Base-by-base conservation (phyloP, 1,139 yeast genomes). In the Lodderomyces pseudojiufengensis region DNA sequence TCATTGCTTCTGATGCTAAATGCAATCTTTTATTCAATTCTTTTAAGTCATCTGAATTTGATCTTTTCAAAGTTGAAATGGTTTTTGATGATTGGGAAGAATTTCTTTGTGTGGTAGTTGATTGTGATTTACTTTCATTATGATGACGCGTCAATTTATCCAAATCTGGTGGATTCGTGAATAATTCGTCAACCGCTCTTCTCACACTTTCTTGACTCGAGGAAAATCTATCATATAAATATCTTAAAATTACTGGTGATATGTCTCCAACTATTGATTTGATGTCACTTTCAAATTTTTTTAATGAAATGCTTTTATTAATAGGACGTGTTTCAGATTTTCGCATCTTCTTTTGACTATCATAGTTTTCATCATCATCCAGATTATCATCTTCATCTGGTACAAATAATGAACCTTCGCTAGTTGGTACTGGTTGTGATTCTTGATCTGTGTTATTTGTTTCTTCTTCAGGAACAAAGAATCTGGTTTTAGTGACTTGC, bases 151-250 rank as follows among this genome's bases (percentile, higher is more conserved):
- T 30, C 23, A 41, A 26, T n/a, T 39, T 31, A 24, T 43, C 44
- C 9, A 40, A 22, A 24, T 41, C 44, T 8, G 47, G 45, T 8
- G 47, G 46, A 23, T 40, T 37, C 10, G 45, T 41, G n/a, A 62
- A 51, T 35, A 59, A 55, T 31, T 60, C 61, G 29, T 58, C 52
- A 9, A 63, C 45, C 3, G 72, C 65, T 15, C 52, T 45, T 24
- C 53, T 48, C 6, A 63, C 44, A 24, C 51, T 47, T 39, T 61
- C 52, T 1, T 57, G 54, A 11, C 45, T 41, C 22, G 46, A 40
- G 32, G 51, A 45, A 42, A 54, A 56, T 44, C 54, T 57, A 2
- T 41, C 36, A 42, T 49, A 60, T 15, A 66, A 48, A 26, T 46
- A 40, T 2, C 40, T 32, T 20, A 57, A 36, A 2, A 40, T 39